Conservation (phyloP, 75 land plant species). For the Sequoia sempervirens region DNA sequence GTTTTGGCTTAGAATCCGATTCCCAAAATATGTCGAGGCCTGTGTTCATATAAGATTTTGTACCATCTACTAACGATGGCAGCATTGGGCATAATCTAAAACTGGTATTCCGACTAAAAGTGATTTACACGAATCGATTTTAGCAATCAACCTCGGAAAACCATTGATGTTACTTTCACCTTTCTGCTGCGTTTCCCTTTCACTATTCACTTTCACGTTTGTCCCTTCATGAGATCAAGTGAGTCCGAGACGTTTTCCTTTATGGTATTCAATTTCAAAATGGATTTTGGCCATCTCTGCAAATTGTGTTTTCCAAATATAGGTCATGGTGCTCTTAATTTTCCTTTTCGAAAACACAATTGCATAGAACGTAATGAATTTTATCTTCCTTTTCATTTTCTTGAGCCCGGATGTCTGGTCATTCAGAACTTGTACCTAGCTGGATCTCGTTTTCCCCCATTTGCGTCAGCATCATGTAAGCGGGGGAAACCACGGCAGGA, state of each 20-base stretch:
- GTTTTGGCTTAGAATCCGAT: not conserved
- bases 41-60: not conserved
- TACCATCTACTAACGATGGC: not conserved
- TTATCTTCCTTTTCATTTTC: not conserved
- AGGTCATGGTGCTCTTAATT: not conserved
- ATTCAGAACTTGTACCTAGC: not conserved
- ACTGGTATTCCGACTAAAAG: not conserved
- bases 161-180: not conserved
- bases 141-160: not conserved
- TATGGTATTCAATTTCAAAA: not conserved
- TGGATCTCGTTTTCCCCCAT: not conserved
- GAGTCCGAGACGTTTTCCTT: not conserved
- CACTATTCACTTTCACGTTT: not conserved
- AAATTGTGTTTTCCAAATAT: no score
- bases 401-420: not conserved
- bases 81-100: not conserved
- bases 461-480: not conserved
- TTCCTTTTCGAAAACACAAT: no score
- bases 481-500: not conserved
- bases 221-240: not conserved
- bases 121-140: not conserved
- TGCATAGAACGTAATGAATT: no score
- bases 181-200: not conserved
- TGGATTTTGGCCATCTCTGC: no score
- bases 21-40: not conserved